Conservation (phyloP, 805 yeast species). For the Candida nitratophila region DNA sequence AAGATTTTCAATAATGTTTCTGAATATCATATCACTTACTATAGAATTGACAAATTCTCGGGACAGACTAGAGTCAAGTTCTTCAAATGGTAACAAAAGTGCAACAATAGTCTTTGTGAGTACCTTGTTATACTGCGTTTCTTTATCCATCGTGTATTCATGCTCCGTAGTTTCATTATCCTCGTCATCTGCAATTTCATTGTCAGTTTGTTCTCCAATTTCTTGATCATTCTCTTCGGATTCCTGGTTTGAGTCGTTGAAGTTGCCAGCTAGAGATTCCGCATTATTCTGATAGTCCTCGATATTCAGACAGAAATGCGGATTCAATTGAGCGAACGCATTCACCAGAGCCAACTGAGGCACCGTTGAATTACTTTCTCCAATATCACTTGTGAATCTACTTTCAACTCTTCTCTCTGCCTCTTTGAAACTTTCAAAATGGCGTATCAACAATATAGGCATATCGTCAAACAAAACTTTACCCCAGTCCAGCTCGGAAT, state of each 20-base stretch:
- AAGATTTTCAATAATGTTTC: slow-evolving; percentile 34
- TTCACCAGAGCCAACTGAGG: not conserved
- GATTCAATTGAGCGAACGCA: slow-evolving; percentile 6
- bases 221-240: not conserved
- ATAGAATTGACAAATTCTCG: slow-evolving; percentile 31
- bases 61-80: slow-evolving; percentile 31
- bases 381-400: not conserved
- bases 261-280: not conserved
- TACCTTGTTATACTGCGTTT: slow-evolving; percentile 28
- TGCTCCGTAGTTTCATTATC: not conserved
- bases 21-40: slow-evolving; percentile 34
- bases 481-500: slow-evolving; percentile 23
- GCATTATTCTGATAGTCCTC: slow-evolving; percentile 3
- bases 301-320: slow-evolving; percentile 16
- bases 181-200: not conserved
- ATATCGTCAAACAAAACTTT: slow-evolving; percentile 36
- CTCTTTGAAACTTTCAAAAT: slow-evolving; percentile 4
- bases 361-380: not conserved
- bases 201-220: too few species aligned
- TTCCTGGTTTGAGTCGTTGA: not conserved
- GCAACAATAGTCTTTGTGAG: slow-evolving; percentile 29
- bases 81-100: slow-evolving; percentile 33
- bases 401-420: not conserved
- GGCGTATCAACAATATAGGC: slow-evolving; percentile 31
- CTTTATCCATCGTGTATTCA: slow-evolving; percentile 4